Conservation (phyloP, 2,329 filamentous ascomycete species). For the Fusarium camptoceras region DNA sequence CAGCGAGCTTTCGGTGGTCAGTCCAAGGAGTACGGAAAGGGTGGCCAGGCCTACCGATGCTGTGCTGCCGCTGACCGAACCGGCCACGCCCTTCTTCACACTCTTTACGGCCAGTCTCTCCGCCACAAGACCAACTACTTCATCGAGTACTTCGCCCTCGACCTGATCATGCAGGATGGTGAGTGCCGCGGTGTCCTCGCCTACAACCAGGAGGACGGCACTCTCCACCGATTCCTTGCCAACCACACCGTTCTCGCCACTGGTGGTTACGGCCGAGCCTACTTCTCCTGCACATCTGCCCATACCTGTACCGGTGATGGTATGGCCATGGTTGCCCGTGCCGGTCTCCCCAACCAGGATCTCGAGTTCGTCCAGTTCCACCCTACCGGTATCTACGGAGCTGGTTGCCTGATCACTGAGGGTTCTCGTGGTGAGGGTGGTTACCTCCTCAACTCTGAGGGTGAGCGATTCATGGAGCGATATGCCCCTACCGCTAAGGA, state of each 20-base stretch:
- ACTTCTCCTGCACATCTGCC: conserved; percentile 97
- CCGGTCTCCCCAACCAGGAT: conserved; percentile 98
- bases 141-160: conserved; percentile 98
- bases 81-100: conserved; percentile 97
- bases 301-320: conserved; percentile 99
- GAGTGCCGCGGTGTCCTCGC: conserved; percentile 96
- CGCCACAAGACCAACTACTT: conserved; percentile 99
- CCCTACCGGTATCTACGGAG: conserved; percentile 98
- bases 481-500: conserved; percentile 99
- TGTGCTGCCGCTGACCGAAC: conserved; percentile 97
- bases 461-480: conserved; percentile 99
- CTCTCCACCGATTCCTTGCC: conserved; percentile 94
- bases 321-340: conserved; percentile 99
- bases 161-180: conserved; percentile 97
- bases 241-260: conserved; percentile 98
- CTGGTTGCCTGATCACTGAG: conserved; percentile 97
- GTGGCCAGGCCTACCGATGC: conserved; percentile 97
- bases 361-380: conserved; percentile 99
- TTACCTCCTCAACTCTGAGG: conserved; percentile 96
- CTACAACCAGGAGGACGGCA: conserved; percentile 99
- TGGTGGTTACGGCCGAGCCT: conserved; percentile 96
- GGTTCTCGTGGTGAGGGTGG: conserved; percentile 98
- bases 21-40: conserved; percentile 94
- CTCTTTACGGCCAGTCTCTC: conserved; percentile 96
- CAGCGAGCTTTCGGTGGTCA: conserved; percentile 99